phyloP scores from a whole-genome alignment of 2,329 filamentous ascomycete species.

The Clonostachys rhizophaga region DNA sequence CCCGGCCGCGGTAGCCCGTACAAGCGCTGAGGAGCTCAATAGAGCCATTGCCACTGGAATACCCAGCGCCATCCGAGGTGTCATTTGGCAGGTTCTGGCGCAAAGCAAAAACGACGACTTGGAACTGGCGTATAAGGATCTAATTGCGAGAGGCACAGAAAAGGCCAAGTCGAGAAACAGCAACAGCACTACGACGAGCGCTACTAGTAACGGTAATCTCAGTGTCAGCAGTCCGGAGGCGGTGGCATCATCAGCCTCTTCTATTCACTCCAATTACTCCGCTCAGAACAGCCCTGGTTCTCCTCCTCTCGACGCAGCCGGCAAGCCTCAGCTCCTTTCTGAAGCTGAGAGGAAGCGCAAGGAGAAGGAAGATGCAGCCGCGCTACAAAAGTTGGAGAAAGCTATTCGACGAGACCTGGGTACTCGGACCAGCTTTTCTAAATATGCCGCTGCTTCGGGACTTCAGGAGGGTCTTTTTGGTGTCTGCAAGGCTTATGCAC shows the following conservation, averaged over 20 bases:
- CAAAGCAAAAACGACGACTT: constrained; percentile 92
- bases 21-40: constrained; percentile 85
- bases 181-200: constrained; percentile 45
- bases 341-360: constrained; percentile 70
- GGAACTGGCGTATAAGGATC: constrained; percentile 79
- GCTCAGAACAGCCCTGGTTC: constrained; percentile 52
- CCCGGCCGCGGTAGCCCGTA: constrained; percentile 79
- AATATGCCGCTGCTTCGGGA: constrained; percentile 86
- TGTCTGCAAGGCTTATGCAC: constrained; percentile 93
- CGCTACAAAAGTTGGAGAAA: constrained; percentile 83
- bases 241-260: constrained; percentile 75
- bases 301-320: constrained; percentile 56
- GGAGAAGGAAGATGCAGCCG: constrained; percentile 70
- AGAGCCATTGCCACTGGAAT: constrained; percentile 90
- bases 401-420: constrained; percentile 87
- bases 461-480: constrained; percentile 93
- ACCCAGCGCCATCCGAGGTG: constrained; percentile 90
- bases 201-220: constrained; percentile 47
- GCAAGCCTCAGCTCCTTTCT: constrained; percentile 60
- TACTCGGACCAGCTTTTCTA: constrained; percentile 90
- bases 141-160: constrained; percentile 75
- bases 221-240: constrained; percentile 60
- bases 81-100: constrained; percentile 96
- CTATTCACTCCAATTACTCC: constrained; percentile 74
- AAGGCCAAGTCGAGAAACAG: constrained; percentile 65